Evolutionary conservation across 2,329 filamentous ascomycete genomes (phyloP), one percentile per base, ranked within the genome.

Genomic region (Sclerotinia trifoliorum): DNA sequence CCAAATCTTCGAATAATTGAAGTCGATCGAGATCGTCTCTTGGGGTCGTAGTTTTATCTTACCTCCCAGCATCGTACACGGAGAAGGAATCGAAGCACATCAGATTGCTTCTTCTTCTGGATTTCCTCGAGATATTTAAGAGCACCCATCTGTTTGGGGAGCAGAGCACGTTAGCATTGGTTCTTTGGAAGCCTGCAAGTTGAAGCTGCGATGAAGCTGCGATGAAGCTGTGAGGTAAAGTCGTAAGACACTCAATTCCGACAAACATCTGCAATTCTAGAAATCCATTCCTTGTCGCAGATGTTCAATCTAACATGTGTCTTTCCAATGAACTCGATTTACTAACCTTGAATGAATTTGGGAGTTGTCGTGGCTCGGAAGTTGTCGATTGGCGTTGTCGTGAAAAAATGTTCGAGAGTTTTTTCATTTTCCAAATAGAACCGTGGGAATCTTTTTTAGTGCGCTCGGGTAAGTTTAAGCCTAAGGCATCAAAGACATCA

Each of bases 71-170:
- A 99, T 86, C 95, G 94, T 82, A 97, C 93, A 84, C 93, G 94
- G 85, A 97, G 93, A 86, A 99, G 91, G 90, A 99, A 99, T 87
- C 94, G 94, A 87, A 98, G 92, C 82, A 99, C 91, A 89, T 99
- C 95, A 84, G 93, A 97, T 91, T 99, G 95, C 93, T 99, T 99
- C 93, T 97, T 97, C 93, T 99, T 98, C 85, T 97, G 93, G 87
- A 99, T 91, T 90, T 99, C 95, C 90, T 99, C 96, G 86, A 99
- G 93, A 88, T 97, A 99, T 88, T 99, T 99, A 85, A 97, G 93
- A 88, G 94, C 94, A 92, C 95, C 95, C 95, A 76, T 76, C 69
- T 72, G 15, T 54, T 54, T 32, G 21, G 35, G 10, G 7, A 44
- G 4, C 15, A 21, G n/a, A 11, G 5, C 17, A 63, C 3, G 24